Evolutionary conservation across 129 eudicot genomes (phyloP).

Genomic region (Logfia minima): DNA sequence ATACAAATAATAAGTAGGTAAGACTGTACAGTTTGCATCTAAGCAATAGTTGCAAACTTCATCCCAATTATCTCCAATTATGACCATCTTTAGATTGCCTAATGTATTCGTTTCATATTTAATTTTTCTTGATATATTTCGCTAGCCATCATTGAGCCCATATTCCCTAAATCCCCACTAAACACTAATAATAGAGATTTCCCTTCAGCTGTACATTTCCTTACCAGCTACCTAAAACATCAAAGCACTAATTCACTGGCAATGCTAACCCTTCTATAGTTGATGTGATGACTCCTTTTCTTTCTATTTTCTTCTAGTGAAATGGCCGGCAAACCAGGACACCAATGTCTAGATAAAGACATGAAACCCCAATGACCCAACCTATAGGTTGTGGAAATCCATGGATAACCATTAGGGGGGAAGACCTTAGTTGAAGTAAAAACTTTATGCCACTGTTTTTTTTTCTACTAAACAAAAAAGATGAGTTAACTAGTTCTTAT

Average conservation of each 20-base stretch:
- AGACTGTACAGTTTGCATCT: conserved; percentile 13
- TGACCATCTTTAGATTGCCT: conserved; percentile 7
- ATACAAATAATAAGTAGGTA: conserved; percentile 1
- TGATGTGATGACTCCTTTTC: background rate
- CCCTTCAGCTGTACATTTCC: background rate
- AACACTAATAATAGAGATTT: conserved; percentile 9
- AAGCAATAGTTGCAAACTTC: conserved; percentile 18
- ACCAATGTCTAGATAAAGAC: background rate
- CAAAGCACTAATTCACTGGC: background rate
- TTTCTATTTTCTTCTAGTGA: background rate
- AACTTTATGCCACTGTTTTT: conserved; percentile 5
- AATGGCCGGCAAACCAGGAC: background rate
- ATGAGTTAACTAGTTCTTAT: background rate
- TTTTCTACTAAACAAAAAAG: background rate
- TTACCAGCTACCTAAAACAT: conserved; percentile 21
- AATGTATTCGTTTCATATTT: background rate
- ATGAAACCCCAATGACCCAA: background rate
- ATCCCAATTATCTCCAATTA: conserved; percentile 1
- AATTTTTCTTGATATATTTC: conserved; percentile 4
- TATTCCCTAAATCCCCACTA: background rate
- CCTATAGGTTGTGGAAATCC: background rate
- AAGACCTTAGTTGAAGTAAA: background rate
- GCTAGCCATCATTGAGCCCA: conserved; percentile 14
- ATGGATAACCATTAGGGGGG: background rate
- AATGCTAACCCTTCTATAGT: background rate